phyloP scores from a whole-genome alignment of 164 flowering plant species.

The Piper longum region DNA sequence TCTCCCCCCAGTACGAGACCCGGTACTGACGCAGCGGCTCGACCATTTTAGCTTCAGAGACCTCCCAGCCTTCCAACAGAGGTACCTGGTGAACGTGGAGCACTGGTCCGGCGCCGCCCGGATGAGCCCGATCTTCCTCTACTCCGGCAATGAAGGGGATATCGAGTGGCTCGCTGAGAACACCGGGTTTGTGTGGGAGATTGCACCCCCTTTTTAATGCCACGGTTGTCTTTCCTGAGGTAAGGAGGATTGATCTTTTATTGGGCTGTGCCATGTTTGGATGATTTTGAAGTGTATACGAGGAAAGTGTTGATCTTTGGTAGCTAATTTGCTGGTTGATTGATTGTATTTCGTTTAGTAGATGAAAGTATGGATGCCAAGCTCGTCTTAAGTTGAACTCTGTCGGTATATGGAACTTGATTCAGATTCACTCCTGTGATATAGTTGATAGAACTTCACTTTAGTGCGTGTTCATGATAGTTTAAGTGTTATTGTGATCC shows the following conservation, averaged over 20 bases:
- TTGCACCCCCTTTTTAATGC: constrained; percentile 78
- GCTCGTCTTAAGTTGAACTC: too few relatives aligned
- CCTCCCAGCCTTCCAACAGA: constrained; percentile 41
- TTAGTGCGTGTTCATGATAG: not conserved
- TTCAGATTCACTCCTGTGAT: not conserved
- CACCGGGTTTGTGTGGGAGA: constrained; percentile 91
- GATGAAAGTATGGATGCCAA: too few relatives aligned
- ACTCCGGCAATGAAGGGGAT: constrained; percentile 89
- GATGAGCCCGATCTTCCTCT: constrained; percentile 65
- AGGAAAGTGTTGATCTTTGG: too few relatives aligned
- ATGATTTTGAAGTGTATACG: not conserved
- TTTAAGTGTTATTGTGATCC: not conserved
- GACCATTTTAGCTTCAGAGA: constrained; percentile 82
- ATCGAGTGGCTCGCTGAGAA: constrained; percentile 85
- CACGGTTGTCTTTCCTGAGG: constrained; percentile 76
- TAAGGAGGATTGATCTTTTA: constrained; percentile 4
- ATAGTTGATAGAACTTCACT: not conserved
- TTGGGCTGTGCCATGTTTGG: not conserved
- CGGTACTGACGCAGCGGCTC: constrained; percentile 45
- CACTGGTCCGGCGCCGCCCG: constrained; percentile 49
- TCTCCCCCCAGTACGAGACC: constrained; percentile 39
- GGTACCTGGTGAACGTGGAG: constrained; percentile 56
- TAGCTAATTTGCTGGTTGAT: too few relatives aligned
- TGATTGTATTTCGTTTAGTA: too few relatives aligned
- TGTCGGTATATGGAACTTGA: not conserved